These are phyloP conservation scores for Hirsutella thompsonii DNA, from an alignment of 2,329 filamentous ascomycete species.

Conservation along the genomic window DNA sequence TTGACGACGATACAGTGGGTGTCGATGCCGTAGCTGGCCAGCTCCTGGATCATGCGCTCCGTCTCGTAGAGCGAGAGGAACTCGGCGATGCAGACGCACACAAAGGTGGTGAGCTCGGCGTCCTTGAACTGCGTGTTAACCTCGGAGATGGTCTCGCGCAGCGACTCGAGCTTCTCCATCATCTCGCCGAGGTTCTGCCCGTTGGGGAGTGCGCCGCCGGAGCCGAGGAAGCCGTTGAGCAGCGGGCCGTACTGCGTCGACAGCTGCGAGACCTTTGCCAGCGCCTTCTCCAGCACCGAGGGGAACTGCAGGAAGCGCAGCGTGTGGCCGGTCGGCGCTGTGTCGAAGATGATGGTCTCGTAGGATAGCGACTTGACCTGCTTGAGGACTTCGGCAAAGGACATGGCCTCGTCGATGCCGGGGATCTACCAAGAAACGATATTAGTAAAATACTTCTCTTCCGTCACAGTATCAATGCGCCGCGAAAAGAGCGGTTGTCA, in stretches of 20 bases:
- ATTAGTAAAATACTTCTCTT: neutral
- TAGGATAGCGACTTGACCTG: constrained; percentile 98
- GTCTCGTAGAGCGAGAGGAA: constrained; percentile 97
- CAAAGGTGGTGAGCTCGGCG: constrained; percentile 86
- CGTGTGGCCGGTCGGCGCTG: constrained; percentile 93
- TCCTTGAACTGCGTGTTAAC: constrained; percentile 99
- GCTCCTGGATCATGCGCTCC: constrained; percentile 98
- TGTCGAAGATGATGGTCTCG: constrained; percentile 98
- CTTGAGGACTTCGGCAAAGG: constrained; percentile 96
- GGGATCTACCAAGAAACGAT: constrained; percentile 53
- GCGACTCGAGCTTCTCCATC: constrained; percentile 84
- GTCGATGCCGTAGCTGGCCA: constrained; percentile 86
- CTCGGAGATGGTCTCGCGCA: constrained; percentile 86
- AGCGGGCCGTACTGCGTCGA: constrained; percentile 92
- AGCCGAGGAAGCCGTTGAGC: constrained; percentile 83
- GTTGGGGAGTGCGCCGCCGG: constrained; percentile 63
- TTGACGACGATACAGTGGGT: constrained; percentile 97
- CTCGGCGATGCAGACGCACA: constrained; percentile 96
- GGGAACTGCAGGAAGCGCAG: constrained; percentile 98
- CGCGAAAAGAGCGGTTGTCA: too few species aligned
- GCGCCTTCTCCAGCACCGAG: constrained; percentile 91
- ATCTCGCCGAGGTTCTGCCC: constrained; percentile 89
- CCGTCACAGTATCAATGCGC: too few species aligned
- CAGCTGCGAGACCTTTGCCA: constrained; percentile 93
- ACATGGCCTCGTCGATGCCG: constrained; percentile 98